Base-by-base conservation (phyloP, 148 eudicot species). In the Heliamphora exappendiculata region DNA sequence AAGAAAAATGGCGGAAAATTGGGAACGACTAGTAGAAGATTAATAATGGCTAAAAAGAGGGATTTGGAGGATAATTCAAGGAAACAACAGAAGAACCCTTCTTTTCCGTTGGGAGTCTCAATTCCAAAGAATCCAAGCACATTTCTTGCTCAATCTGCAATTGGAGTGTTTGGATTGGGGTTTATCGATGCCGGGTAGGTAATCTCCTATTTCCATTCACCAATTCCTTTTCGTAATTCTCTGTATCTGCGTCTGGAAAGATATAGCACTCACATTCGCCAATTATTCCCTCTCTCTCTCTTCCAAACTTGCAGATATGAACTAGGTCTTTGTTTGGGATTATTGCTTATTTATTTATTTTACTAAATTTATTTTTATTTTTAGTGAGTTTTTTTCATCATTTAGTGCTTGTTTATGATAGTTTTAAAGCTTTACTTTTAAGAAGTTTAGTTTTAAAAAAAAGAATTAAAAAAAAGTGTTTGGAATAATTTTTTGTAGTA, bases 131-230 rank as follows among this genome's bases (percentile, higher is more conserved):
- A n/a, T n/a, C n/a, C n/a, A 53, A 78, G 65, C 67, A 85, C 79
- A 19, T 20, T 90, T 76, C 34, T 90, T 42, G 76, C 88, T 84
- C 94, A 88, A 72, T 85, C 90, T 50, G 90, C 84, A 78, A 79
- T 87, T 79, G 87, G 87, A 37, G 81, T 94, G 57, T 66, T 89
- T 77, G 91, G 87, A 29, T 82, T 94, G 63, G 97, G 97, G 7
- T 91, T 94, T 72, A 74, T 94, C 50, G 98, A 94, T 87, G 98
- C 98, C 17, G 98, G 98, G 98, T 94, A 29, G 2, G 45, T 37
- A n/a, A n/a, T 26, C 49, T 7, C 12, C 47, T 10, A 4, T 24
- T 69, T 19, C 9, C 2, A 6, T 22, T 28, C 28, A 12, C 6
- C 22, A 11, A 12, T 37, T 4, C 20, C 24, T 37, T 65, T 5